These are phyloP conservation scores for Phallus indusiatus DNA, from an alignment of 768 basidiomycete genomes.

Conservation along the genomic window DNA sequence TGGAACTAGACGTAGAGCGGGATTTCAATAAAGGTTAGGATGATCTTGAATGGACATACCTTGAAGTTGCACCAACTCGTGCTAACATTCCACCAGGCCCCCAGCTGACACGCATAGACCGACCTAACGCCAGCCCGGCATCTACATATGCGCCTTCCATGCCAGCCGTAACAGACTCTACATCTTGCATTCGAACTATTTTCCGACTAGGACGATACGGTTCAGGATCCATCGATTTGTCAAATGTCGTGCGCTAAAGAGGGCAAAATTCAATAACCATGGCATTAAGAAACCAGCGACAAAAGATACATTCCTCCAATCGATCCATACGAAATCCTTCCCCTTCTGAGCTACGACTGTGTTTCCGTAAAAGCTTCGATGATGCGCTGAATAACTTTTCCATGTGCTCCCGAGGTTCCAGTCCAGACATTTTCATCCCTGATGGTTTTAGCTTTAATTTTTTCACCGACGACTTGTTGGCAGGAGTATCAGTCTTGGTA, in stretches of 20 bases:
- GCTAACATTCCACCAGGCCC: conserved; percentile 79
- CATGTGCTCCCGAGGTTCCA: conserved; percentile 20
- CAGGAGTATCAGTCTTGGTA: conserved; percentile 10
- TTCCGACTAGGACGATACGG: conserved; percentile 70
- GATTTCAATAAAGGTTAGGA: neutral
- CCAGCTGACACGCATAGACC: conserved; percentile 88
- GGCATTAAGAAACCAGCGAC: neutral
- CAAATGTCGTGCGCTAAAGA: conserved; percentile 68
- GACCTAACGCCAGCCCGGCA: conserved; percentile 76
- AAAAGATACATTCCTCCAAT: conserved; percentile 47
- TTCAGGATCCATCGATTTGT: conserved; percentile 56
- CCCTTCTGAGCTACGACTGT: conserved; percentile 70
- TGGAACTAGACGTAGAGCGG: conserved; percentile 5
- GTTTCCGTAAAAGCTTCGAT: conserved; percentile 48
- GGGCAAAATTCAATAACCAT: neutral
- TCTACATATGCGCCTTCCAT: conserved; percentile 63
- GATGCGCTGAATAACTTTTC: conserved; percentile 23
- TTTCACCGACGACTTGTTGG: conserved; percentile 1
- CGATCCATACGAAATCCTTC: conserved; percentile 50
- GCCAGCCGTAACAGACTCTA: conserved; percentile 54
- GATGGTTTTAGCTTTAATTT: conserved; percentile 33
- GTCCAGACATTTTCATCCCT: conserved; percentile 38
- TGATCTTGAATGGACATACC: neutral
- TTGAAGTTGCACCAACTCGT: conserved; percentile 42
- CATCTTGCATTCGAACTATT: conserved; percentile 63